Conservation (phyloP, 2,329 filamentous ascomycete species). For the Cladorrhinum sp. region DNA sequence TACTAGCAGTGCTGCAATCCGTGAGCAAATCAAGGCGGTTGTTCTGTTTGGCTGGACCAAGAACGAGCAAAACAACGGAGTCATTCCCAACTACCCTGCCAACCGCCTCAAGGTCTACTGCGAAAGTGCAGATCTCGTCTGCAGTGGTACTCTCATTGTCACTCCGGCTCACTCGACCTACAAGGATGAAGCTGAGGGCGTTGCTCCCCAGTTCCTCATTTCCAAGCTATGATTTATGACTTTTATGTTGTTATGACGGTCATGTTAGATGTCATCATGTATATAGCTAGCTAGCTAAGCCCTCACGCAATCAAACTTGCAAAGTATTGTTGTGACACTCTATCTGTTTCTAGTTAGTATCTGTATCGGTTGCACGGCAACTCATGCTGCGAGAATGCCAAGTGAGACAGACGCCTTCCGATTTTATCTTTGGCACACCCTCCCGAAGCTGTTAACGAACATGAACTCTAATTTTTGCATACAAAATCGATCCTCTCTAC, state of each 20-base stretch:
- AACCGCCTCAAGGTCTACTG: slow-evolving; percentile 40
- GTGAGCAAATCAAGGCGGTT: slow-evolving; percentile 34
- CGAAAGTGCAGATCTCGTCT: slow-evolving; percentile 32
- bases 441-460: too few relatives aligned
- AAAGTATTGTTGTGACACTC: neutral
- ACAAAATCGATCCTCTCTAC: too few relatives aligned
- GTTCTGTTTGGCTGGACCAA: slow-evolving; percentile 40
- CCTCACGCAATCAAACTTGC: neutral
- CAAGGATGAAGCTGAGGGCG: slow-evolving; percentile 12
- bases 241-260: neutral
- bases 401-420: too few relatives aligned
- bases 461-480: too few relatives aligned
- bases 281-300: neutral
- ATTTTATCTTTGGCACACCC: too few relatives aligned
- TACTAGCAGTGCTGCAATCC: slow-evolving; percentile 31
- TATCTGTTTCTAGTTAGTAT: too few relatives aligned
- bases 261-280: neutral
- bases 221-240: neutral
- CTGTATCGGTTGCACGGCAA: too few relatives aligned
- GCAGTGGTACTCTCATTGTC: slow-evolving; percentile 36
- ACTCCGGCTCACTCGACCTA: slow-evolving; percentile 33
- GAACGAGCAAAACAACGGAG: slow-evolving; percentile 40
- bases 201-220: slow-evolving; percentile 18
- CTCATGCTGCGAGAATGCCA: too few relatives aligned
- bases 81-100: slow-evolving; percentile 38